Base-by-base conservation (phyloP, 345 rosid species). In the Anacardium occidentale region DNA sequence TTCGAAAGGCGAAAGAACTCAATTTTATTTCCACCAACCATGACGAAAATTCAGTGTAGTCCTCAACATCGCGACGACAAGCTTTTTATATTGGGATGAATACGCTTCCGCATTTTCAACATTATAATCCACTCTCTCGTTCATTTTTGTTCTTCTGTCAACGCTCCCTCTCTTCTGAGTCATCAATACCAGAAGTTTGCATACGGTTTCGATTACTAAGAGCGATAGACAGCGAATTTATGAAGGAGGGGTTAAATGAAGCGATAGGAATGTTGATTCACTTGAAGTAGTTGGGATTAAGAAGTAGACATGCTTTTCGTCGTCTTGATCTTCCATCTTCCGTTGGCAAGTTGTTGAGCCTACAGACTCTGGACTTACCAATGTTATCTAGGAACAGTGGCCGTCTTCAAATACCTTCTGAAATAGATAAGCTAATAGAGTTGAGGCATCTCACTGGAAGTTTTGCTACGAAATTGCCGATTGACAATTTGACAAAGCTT, bases 1-100 rank as follows among this genome's bases (percentile, higher is more conserved):
- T 82, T 68, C 25, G 6, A 0, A 82, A 75, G 61, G 84, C 82
- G 14, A 71, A 15, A 50, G 63, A 71, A 22, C 81, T 71, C 18
- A 79, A 68, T 40, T 82, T 82, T 58, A 48, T 80, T 3, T 62
- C 52, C 32, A 64, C 74, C 60, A 21, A 56, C 11, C 32, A 56
- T 56, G n/a, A 4, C 1, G 4, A 18, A 50, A 2, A 15, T 50
- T 50, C 6, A 50, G 14, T 4, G 1, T 1, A 42, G 48, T 3
- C 54, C 42, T 24, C 76, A 63, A 0, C 25, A 4, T 52, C 76
- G 47, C 2, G 18, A 62, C 63, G 73, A 66, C 10, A 34, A 26
- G 63, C 37, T 25, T 9, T 25, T 4, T 29, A 25, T 29, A 14
- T 10, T 29, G 2, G 13, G n/a, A 29, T 1, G 13, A 26, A 26